Conservation (phyloP, 2,329 filamentous ascomycete species). For the Ophidiomyces ophidiicola region DNA sequence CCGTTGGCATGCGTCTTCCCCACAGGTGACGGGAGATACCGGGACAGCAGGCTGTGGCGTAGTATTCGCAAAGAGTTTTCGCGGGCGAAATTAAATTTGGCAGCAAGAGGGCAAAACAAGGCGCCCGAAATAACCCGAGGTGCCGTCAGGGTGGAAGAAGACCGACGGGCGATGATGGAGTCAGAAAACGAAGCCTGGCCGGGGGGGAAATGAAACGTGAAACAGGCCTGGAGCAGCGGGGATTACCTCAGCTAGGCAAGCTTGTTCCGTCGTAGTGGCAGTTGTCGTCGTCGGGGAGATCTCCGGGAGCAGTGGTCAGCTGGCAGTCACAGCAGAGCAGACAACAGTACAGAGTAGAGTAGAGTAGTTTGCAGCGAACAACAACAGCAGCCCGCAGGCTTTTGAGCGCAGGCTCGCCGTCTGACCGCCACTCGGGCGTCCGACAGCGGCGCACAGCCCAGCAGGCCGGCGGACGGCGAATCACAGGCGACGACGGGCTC, state of each 20-base stretch:
- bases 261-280: neutral
- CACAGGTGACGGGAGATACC: constrained; percentile 12
- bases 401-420: no score
- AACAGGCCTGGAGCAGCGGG: constrained; percentile 9
- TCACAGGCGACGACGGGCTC: no score
- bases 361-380: no score
- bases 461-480: no score
- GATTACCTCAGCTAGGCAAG: constrained; percentile 3
- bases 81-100: constrained; percentile 6
- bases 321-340: no score
- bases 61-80: constrained; percentile 5
- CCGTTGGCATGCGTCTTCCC: constrained; percentile 8
- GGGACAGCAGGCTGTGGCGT: constrained; percentile 10
- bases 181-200: neutral
- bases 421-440: no score
- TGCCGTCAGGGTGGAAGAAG: neutral
- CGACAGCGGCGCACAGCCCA: no score
- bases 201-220: constrained; percentile 7
- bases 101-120: neutral
- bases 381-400: no score
- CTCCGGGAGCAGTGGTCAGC: no score
- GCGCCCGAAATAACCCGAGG: constrained; percentile 7
- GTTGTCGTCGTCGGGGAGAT: neutral
- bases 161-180: constrained; percentile 1
- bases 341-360: no score